Base-by-base conservation (phyloP, 1,139 yeast species). In the Pneumocystis canis region DNA sequence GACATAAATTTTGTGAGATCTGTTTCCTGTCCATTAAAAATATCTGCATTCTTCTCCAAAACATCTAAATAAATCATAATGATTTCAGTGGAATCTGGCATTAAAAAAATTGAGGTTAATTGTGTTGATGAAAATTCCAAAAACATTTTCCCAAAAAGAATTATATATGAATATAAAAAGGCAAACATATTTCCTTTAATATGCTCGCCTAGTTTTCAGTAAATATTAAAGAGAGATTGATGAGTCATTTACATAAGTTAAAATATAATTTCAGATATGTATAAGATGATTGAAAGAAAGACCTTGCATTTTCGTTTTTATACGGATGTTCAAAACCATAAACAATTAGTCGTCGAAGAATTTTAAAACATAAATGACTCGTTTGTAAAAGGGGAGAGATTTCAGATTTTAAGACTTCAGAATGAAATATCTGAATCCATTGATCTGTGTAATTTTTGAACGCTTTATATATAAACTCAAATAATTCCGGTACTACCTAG, bases 251-350 rank as follows among this genome's bases (percentile, higher is more conserved):
- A 84, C 61, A 62, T 65, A 79, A 78, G 25, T 76, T 65, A 3
- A 86, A 73, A 65, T 87, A 75, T 14, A 77, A 73, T 67, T 82
- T 83, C 63, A 89, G 78, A 71, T 89, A 92, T 3, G 77, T 77
- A 2, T 85, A 77, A 0, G 87, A 76, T 0, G 79, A 67, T 33
- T 78, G 76, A 70, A 89, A 77, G 68, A 89, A 85, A 63, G 83
- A 87, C 5, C 75, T 73, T 2, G 87, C 80, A 60, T 80, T 81
- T 33, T 78, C 81, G 65, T 80, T 80, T 62, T 82, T 78, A 66
- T 86, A 84, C 1, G 88, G 85, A 66, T 80, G 79, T 61, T 85
- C 89, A 68, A 80, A 84, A 0, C 95, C 95, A 69, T 87, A 95
- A 2, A 85, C 84, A 5, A 89, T 77, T 33, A 87, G 78, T 67